Conservation (phyloP, 2,329 filamentous ascomycete genomes). For the Aspergillus pseudoterreus region DNA sequence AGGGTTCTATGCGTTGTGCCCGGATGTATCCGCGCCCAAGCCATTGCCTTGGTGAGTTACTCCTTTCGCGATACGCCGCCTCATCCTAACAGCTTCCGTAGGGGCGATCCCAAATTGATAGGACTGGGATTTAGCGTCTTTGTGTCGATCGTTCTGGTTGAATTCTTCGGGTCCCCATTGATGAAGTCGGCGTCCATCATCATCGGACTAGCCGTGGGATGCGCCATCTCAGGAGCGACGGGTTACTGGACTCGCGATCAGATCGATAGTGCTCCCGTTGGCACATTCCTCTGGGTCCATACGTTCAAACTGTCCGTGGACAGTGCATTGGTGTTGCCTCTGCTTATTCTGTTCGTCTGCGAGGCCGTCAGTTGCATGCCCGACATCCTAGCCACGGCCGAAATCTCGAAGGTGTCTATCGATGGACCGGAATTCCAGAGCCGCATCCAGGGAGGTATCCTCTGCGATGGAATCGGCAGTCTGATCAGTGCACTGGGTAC, state of each 20-base stretch:
- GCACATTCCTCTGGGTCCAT: conserved; percentile 64
- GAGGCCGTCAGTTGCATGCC: conserved; percentile 69
- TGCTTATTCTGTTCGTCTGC: conserved; percentile 55
- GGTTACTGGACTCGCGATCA: conserved; percentile 74
- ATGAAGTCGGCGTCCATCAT: conserved; percentile 80
- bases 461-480: conserved; percentile 75
- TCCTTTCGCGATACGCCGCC: no score
- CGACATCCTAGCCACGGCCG: conserved; percentile 63
- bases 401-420: conserved; percentile 59
- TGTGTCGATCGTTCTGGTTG: conserved; percentile 72
- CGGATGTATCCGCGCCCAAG: conserved; percentile 64
- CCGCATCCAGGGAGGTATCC: conserved; percentile 62
- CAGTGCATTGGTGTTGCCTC: conserved; percentile 58
- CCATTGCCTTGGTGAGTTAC: conserved; percentile 61
- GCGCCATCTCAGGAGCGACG: conserved; percentile 72
- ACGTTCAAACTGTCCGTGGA: conserved; percentile 62
- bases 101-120: conserved; percentile 70
- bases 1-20: conserved; percentile 65
- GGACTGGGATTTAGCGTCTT: conserved; percentile 79
- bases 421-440: conserved; percentile 61
- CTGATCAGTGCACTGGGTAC: conserved; percentile 73
- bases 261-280: conserved; percentile 65
- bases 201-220: conserved; percentile 69
- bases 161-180: conserved; percentile 76
- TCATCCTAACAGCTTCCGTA: neutral